Conservation (phyloP, 192 early-diverging fungal genomes). For the Gaertneriomyces sp. region DNA sequence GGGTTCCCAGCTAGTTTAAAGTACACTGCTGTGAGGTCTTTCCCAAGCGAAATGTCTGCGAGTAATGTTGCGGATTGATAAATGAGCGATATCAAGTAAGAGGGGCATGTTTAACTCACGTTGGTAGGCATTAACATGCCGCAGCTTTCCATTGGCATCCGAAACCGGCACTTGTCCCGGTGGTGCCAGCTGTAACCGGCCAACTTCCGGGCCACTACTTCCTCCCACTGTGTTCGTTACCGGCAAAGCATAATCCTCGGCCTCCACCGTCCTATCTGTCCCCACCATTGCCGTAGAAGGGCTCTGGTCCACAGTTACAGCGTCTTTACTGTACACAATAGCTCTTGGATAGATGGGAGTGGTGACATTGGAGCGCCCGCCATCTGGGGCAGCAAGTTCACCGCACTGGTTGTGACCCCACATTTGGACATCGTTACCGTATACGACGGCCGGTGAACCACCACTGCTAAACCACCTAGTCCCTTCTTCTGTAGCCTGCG, state of each 20-base stretch:
- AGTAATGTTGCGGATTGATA: too few relatives aligned
- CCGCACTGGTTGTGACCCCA: slow-evolving; percentile 40
- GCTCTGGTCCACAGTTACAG: background rate
- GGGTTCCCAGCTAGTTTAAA: slow-evolving; percentile 5
- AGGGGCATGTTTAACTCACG: too few relatives aligned
- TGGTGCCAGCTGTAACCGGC: slow-evolving; percentile 21
- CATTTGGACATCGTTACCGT: slow-evolving; percentile 36
- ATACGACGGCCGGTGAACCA: background rate
- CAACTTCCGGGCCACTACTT: background rate
- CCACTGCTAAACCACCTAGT: too few relatives aligned
- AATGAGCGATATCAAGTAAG: too few relatives aligned
- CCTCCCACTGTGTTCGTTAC: background rate
- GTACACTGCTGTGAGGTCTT: slow-evolving; percentile 18
- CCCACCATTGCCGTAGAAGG: background rate
- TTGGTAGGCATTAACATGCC: slow-evolving; percentile 24
- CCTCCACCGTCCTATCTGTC: background rate
- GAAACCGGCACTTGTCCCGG: slow-evolving; percentile 3
- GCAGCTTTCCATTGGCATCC: background rate
- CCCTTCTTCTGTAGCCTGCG: too few relatives aligned
- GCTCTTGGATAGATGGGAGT: slow-evolving; percentile 19
- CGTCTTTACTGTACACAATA: slow-evolving; percentile 4
- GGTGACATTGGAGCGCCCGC: slow-evolving; percentile 25
- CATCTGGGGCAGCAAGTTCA: slow-evolving; percentile 34
- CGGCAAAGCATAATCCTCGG: background rate
- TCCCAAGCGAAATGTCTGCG: slow-evolving; percentile 11